Evolutionary conservation across 176 grass and related monocot genomes (phyloP).

Genomic region (Carex littledalei): DNA sequence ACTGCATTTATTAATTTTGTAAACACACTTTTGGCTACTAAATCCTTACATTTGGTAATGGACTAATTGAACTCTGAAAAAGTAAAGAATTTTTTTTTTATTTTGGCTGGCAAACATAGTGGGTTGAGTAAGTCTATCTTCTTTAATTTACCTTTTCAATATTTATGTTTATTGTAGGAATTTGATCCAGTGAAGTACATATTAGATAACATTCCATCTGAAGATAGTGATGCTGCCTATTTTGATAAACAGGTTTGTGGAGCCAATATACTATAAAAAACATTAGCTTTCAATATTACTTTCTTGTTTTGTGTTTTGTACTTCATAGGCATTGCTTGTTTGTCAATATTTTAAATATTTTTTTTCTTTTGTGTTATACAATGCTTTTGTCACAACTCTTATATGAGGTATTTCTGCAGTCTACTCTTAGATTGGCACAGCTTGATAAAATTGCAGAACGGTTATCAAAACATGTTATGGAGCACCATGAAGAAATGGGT

Average conservation of each 20-base stretch:
- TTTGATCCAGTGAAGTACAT: slow-evolving; percentile 91
- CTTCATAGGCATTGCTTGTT: not conserved
- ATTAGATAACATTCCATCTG: slow-evolving; percentile 63
- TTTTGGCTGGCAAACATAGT: not conserved
- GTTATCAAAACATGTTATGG: slow-evolving; percentile 90
- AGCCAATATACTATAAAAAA: not conserved
- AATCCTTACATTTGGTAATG: not conserved
- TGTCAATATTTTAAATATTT: not conserved
- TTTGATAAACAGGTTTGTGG: slow-evolving; percentile 89
- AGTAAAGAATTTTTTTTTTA: not conserved
- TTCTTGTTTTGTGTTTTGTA: not conserved
- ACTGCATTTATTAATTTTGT: not conserved
- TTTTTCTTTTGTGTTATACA: slow-evolving; percentile 1
- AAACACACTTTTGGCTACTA: not conserved
- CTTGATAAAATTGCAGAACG: slow-evolving; percentile 94
- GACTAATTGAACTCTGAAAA: not conserved
- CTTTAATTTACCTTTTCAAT: not conserved
- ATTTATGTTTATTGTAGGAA: slow-evolving; percentile 40
- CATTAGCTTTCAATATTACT: not conserved
- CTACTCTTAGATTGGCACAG: slow-evolving; percentile 81
- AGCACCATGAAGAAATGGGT: slow-evolving; percentile 98
- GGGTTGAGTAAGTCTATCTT: not conserved
- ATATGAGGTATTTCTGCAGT: slow-evolving; percentile 46
- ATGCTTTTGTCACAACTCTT: not conserved
- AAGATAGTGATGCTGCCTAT: slow-evolving; percentile 54